Percentiles rank a stretch among this genome's conserved stretches.
These are phyloP conservation scores for Tricholoma terreum DNA, from an alignment of 768 basidiomycete genomes.

Conservation along the genomic window DNA sequence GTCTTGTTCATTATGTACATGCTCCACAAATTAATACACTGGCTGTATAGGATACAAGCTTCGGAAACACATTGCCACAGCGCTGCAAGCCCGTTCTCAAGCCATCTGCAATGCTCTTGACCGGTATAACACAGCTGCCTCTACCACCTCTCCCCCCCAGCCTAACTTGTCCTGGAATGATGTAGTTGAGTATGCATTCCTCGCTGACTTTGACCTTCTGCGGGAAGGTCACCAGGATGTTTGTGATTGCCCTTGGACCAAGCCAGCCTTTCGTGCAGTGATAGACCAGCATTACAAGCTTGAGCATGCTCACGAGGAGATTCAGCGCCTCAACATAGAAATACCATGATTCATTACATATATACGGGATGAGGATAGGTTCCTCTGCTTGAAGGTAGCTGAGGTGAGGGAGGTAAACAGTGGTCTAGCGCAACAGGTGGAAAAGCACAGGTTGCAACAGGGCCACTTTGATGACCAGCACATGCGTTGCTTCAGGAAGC, in stretches of 20 bases:
- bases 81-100: conserved; percentile 18
- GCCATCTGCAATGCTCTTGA: conserved; percentile 22
- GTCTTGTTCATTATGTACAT: conserved; percentile 15
- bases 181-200: conserved; percentile 21
- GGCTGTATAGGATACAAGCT: conserved; percentile 26
- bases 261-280: conserved; percentile 10
- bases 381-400: background rate
- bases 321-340: conserved; percentile 21
- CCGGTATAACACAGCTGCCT: conserved; percentile 22
- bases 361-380: conserved; percentile 10
- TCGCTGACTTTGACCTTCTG: conserved; percentile 22
- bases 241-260: conserved; percentile 14
- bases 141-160: conserved; percentile 11
- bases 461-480: background rate
- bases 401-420: background rate
- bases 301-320: conserved; percentile 21
- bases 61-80: conserved; percentile 22
- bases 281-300: conserved; percentile 20
- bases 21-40: conserved; percentile 3
- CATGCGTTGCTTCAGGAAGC: background rate
- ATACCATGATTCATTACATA: conserved; percentile 15
- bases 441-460: background rate
- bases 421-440: background rate
- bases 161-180: conserved; percentile 20
- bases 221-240: conserved; percentile 14